Percentiles rank a stretch among this genome's conserved stretches.
phyloP scores from a whole-genome alignment of 257 asterid species.

The Fraxinus americana region DNA sequence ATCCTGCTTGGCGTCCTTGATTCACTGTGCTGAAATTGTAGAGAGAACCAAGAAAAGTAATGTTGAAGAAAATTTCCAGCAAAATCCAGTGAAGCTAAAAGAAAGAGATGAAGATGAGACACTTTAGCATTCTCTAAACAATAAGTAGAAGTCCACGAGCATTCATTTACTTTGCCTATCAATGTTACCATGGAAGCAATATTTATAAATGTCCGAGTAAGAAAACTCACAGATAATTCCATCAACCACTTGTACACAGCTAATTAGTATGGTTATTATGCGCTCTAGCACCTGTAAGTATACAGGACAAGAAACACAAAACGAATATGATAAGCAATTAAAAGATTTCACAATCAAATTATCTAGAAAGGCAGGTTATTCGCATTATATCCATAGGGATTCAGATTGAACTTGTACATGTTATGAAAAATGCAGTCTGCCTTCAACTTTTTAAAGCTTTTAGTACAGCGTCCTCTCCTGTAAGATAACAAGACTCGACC shows the following conservation, averaged over 20 bases:
- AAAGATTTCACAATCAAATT: not conserved
- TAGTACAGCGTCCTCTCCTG: not conserved
- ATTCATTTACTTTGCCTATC: not conserved
- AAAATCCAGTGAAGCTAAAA: not conserved
- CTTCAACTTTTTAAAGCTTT: not conserved
- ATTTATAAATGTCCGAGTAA: conserved; percentile 17
- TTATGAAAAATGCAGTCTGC: not conserved
- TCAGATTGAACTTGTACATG: not conserved
- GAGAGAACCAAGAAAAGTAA: conserved; percentile 15
- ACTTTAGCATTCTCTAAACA: not conserved
- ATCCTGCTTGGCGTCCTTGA: conserved; percentile 43
- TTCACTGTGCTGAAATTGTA: conserved; percentile 45
- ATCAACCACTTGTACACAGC: conserved; percentile 33
- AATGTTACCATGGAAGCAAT: not conserved
- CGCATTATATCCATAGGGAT: not conserved
- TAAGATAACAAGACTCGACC: not conserved
- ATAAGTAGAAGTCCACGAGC: not conserved
- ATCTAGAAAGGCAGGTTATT: not conserved
- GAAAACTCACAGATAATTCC: conserved; percentile 59
- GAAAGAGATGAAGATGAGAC: not conserved
- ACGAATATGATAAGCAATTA: conserved; percentile 4
- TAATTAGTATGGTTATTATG: conserved; percentile 26
- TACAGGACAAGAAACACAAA: conserved; percentile 13
- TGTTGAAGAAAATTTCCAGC: conserved; percentile 12
- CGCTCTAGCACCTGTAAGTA: conserved; percentile 38